Evolutionary conservation across 192 early-diverging fungal genomes (phyloP), one percentile per base, ranked within the genome.

Genomic region (Entomortierella lignicola): DNA sequence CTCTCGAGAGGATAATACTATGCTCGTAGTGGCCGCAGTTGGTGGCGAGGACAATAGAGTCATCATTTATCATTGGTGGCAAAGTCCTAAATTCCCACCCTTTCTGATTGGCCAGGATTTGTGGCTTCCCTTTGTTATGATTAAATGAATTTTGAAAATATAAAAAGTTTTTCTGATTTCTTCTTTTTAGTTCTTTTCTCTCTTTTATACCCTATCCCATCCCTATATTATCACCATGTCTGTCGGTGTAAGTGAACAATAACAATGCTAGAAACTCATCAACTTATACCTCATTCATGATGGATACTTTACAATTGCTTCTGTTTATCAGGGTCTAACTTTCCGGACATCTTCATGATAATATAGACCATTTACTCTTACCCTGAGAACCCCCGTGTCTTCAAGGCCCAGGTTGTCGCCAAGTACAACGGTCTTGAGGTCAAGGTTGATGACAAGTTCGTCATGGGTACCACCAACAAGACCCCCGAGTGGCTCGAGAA

Each of bases 401-500:
- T 81, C 81, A 86, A 90, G 81, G 85, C 87, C 71, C 65, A 77
- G 34, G 85, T 91, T 83, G 86, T 86, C 47, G 96, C 94, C 81
- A 85, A 90, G 71, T 92, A 93, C 81, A 91, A 91, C 77, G 90
- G 88, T 77, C 64, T 94, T 39, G 90, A 95, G 32, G 80, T 98
- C 68, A 88, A 87, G 27, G 83, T 88, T 64, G 82, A 82, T 66
- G 82, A 82, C 60, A 51, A 65, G 61, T 91, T 95, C 79, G 71
- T 88, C 80, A 80, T 94, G 65, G 88, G 85, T 39, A 87, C 85
- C 34, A 87, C 90, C 86, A 93, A 92, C 90, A 90, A 91, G 87
- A 90, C 87, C 47, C 81, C 90, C 50, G 95, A 92, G 84, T 97
- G 89, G 87, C 80, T 94, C 61, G 88, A 89, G 85, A 99, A 98